A percentile compares a stretch with the other conserved stretches of the same genome.
These are phyloP conservation scores for Boletus tylopilopsis DNA, from an alignment of 768 basidiomycete genomes.

Conservation along the genomic window DNA sequence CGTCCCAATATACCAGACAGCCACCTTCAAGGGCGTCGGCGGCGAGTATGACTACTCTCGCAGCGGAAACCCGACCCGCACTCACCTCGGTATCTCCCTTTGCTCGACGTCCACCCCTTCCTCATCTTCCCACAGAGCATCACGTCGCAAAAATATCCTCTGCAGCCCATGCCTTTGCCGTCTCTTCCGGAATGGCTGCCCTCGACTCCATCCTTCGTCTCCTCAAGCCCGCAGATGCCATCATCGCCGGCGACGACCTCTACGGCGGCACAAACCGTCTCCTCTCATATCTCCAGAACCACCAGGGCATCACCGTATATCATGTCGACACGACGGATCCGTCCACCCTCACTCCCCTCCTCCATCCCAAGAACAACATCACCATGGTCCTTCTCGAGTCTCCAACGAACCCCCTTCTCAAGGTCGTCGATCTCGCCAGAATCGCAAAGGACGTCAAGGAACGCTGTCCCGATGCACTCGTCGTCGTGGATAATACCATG, in stretches of 20 bases:
- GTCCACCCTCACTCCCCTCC: slow-evolving; percentile 52
- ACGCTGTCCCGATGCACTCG: slow-evolving; percentile 70
- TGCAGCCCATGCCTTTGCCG: slow-evolving; percentile 83
- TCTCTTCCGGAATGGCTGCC: slow-evolving; percentile 98
- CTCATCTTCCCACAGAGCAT: slow-evolving; percentile 59
- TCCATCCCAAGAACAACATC: slow-evolving; percentile 65
- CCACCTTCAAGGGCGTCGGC: slow-evolving; percentile 93
- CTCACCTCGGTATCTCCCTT: slow-evolving; percentile 73
- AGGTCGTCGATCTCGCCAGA: slow-evolving; percentile 83
- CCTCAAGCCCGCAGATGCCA: slow-evolving; percentile 91
- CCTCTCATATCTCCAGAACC: slow-evolving; percentile 79
- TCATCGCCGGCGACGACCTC: slow-evolving; percentile 95
- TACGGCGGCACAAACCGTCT: slow-evolving; percentile 98
- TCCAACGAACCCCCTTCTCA: slow-evolving; percentile 95
- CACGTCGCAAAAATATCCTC: slow-evolving; percentile 97
- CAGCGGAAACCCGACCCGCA: slow-evolving; percentile 95
- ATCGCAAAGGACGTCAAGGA: slow-evolving; percentile 85
- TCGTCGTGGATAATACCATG: slow-evolving; percentile 98
- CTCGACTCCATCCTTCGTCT: slow-evolving; percentile 92
- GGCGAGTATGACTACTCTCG: slow-evolving; percentile 92
- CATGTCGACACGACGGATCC: slow-evolving; percentile 92
- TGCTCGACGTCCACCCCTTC: not conserved
- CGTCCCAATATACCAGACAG: slow-evolving; percentile 96
- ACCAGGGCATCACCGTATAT: slow-evolving; percentile 85
- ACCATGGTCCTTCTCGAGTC: slow-evolving; percentile 96